Conservation (phyloP, 2,329 filamentous ascomycete genomes). For the Penicillium sp. region DNA sequence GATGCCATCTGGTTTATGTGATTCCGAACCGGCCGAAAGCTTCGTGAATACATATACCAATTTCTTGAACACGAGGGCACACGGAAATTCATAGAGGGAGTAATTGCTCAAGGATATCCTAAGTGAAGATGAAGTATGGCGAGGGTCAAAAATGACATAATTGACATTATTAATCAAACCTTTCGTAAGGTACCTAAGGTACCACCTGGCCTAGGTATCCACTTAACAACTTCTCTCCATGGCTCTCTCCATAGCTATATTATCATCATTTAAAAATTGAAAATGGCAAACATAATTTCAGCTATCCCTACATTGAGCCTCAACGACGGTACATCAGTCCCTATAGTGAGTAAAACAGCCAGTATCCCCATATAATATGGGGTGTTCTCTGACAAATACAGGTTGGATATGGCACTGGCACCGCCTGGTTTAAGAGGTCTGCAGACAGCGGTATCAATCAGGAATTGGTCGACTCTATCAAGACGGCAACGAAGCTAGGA, state of each 20-base stretch:
- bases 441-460: conserved; percentile 52
- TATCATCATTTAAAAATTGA: neutral
- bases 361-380: neutral
- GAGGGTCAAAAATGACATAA: conserved; percentile 15
- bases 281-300: conserved; percentile 7
- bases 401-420: conserved; percentile 63
- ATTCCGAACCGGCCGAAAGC: conserved; percentile 10
- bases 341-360: conserved; percentile 46
- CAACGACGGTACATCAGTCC: conserved; percentile 56
- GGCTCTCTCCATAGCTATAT: neutral
- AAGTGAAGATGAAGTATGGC: neutral
- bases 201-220: neutral
- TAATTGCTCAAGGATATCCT: neutral
- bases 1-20: conserved; percentile 48
- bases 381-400: conserved; percentile 23
- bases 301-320: conserved; percentile 51
- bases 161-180: conserved; percentile 19
- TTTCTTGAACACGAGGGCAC: conserved; percentile 4
- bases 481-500: conserved; percentile 57
- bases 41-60: conserved; percentile 28
- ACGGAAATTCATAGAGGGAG: conserved; percentile 5
- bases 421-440: conserved; percentile 60
- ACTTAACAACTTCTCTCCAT: neutral
- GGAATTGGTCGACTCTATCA: conserved; percentile 54
- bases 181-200: neutral